phyloP scores from a whole-genome alignment of 306 rosid genomes.

The Casuarina glauca region DNA sequence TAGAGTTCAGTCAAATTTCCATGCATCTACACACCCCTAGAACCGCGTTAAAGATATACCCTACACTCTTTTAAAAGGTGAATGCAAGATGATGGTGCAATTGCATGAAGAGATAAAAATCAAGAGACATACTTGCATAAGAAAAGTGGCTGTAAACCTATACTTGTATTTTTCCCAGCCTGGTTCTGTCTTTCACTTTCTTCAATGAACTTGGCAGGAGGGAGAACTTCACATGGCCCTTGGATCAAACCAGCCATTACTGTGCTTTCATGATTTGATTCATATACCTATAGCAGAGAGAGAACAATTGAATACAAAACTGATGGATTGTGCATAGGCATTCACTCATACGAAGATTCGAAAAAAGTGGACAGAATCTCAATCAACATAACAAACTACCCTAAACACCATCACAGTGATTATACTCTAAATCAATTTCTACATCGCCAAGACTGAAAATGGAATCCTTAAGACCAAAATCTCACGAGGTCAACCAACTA shows the following conservation, averaged over 20 bases:
- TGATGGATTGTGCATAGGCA: neutral
- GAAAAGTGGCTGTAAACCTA: no score
- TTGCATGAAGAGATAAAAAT: neutral
- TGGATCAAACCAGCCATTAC: slow-evolving; percentile 67
- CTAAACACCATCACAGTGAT: neutral
- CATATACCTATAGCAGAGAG: slow-evolving; percentile 64
- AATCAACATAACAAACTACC: neutral
- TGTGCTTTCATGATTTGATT: slow-evolving; percentile 64
- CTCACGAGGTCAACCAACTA: slow-evolving; percentile 4
- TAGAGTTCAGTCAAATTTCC: neutral
- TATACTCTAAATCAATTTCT: neutral
- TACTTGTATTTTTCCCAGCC: slow-evolving; percentile 14
- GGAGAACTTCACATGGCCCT: slow-evolving; percentile 85
- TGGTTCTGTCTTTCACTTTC: slow-evolving; percentile 66
- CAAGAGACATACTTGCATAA: slow-evolving; percentile 70
- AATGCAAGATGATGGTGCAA: neutral
- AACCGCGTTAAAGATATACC: neutral
- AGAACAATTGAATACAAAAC: slow-evolving; percentile 21
- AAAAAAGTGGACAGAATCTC: slow-evolving; percentile 1
- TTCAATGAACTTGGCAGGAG: slow-evolving; percentile 60
- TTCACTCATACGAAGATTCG: slow-evolving; percentile 16
- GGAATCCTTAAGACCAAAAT: neutral
- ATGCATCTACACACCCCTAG: neutral
- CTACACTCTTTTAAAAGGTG: neutral
- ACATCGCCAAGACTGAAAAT: neutral